Percentiles rank a stretch among this genome's conserved stretches.
phyloP scores from a whole-genome alignment of 2,329 filamentous ascomycete genomes.

The Penicillium freii region DNA sequence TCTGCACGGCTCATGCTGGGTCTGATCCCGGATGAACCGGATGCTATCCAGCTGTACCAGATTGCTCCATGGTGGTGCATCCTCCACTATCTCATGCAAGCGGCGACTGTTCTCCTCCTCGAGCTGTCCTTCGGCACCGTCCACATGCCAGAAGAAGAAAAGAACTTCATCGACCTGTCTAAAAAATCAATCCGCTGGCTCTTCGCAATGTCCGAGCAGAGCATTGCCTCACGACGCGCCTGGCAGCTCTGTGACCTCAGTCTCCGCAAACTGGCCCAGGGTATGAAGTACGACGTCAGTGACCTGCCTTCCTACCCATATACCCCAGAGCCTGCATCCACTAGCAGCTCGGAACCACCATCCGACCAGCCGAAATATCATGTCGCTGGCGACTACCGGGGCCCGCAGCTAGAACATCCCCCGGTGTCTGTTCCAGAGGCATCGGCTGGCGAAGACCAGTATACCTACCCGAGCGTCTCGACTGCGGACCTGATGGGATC shows the following conservation, averaged over 20 bases:
- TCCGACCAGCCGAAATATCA: not conserved
- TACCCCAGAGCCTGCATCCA: constrained; percentile 12
- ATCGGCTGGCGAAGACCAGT: constrained; percentile 11
- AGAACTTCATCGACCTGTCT: constrained; percentile 33
- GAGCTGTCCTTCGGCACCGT: constrained; percentile 46
- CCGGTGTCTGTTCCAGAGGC: constrained; percentile 1
- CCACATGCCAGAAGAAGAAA: constrained; percentile 44
- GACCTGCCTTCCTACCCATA: constrained; percentile 33
- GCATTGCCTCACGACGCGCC: constrained; percentile 41
- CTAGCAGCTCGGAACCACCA: not conserved
- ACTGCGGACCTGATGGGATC: constrained; percentile 14
- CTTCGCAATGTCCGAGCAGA: constrained; percentile 40
- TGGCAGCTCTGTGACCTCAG: constrained; percentile 43
- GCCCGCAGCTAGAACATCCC: constrained; percentile 11
- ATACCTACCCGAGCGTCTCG: constrained; percentile 3
- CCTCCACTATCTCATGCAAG: constrained; percentile 47
- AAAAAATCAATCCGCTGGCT: constrained; percentile 48
- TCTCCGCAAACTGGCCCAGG: constrained; percentile 35
- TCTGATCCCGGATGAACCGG: constrained; percentile 44
- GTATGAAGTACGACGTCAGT: constrained; percentile 37
- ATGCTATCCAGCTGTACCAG: constrained; percentile 41
- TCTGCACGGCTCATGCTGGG: constrained; percentile 40
- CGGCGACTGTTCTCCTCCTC: constrained; percentile 45
- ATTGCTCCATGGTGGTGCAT: constrained; percentile 48
- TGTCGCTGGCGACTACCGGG: constrained; percentile 9